Evolutionary conservation across 164 flowering plant genomes (phyloP), one percentile per base, ranked within the genome.

Genomic region (Brasenia schreberi): DNA sequence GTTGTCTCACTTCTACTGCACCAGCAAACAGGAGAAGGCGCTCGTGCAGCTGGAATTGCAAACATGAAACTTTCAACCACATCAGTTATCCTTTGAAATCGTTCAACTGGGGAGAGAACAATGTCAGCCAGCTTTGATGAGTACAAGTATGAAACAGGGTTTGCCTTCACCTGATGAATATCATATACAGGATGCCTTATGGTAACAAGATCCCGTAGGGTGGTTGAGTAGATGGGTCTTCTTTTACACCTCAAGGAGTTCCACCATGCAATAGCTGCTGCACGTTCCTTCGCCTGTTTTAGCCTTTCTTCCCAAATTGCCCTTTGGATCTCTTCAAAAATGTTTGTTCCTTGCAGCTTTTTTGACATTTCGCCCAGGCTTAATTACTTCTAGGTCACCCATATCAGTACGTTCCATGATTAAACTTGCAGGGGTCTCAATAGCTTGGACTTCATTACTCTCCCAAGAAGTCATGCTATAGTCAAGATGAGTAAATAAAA

Each of bases 41-140:
- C 87, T 65, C 99, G 84, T 66, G 97, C 99, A 53, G 99, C 97
- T 10, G 99, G 99, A 44, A 95, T 95, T 67, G 90, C 92, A 86
- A 95, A 95, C 92, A 87, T 84, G 81, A 95, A 95, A 74, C 80
- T 72, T 69, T 88, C 97, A 62, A 95, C 87, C 70, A 82, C 77
- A 68, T 85, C 80, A 70, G 79, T 77, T 81, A 86, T 81, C 73
- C 67, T 83, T 75, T 81, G 75, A 53, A 92, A 86, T 60, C 91
- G 84, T 68, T 92, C 97, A 60, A 87, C 81, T 17, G 99, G 99
- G 43, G 94, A 85, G 68, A 88, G 74, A 53, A 95, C 73, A 65
- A 87, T 80, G 61, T 87, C 87, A 66, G 91, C 92, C 71, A 95
- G 82, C 78, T 78, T 88, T n/a, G 97, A 83, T 59, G 90, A 89